These are phyloP conservation scores for Suillus americanus DNA, from an alignment of 768 basidiomycete genomes.

Conservation along the genomic window DNA sequence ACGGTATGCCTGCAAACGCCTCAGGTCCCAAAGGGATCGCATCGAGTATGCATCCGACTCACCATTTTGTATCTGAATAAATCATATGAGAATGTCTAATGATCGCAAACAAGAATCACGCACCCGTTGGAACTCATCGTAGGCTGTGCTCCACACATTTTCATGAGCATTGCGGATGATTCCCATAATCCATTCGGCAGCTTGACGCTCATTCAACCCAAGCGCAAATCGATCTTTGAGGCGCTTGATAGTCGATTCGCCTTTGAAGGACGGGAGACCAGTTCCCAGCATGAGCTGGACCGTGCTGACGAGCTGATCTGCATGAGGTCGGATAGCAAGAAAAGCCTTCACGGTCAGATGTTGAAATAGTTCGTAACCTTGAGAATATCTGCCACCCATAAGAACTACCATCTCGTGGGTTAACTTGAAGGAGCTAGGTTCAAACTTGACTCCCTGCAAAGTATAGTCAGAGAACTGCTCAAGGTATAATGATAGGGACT, in stretches of 20 bases:
- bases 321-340: constrained; percentile 92
- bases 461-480: constrained; percentile 6
- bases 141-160: constrained; percentile 89
- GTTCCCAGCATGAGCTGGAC: constrained; percentile 95
- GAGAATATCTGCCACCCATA: constrained; percentile 94
- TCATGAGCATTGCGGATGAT: constrained; percentile 92
- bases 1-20: constrained; percentile 27
- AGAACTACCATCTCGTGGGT: constrained; percentile 98
- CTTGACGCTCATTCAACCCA: constrained; percentile 81
- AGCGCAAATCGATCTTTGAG: constrained; percentile 85
- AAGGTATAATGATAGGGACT: constrained; percentile 21
- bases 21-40: neutral
- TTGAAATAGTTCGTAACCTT: constrained; percentile 93
- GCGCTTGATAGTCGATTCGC: constrained; percentile 86
- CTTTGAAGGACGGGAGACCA: constrained; percentile 95
- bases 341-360: constrained; percentile 95
- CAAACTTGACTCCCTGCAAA: constrained; percentile 93
- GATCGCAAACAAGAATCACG: constrained; percentile 23
- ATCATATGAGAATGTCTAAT: neutral
- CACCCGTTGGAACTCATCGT: constrained; percentile 94
- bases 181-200: constrained; percentile 91
- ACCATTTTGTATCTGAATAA: constrained; percentile 48
- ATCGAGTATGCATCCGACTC: constrained; percentile 4
- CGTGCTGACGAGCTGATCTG: constrained; percentile 85
- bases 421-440: constrained; percentile 96